Percentiles rank a stretch among this genome's conserved stretches.
Evolutionary conservation across 1,284 basidiomycete genomes (phyloP).

Genomic region (Vanrija sp.): DNA sequence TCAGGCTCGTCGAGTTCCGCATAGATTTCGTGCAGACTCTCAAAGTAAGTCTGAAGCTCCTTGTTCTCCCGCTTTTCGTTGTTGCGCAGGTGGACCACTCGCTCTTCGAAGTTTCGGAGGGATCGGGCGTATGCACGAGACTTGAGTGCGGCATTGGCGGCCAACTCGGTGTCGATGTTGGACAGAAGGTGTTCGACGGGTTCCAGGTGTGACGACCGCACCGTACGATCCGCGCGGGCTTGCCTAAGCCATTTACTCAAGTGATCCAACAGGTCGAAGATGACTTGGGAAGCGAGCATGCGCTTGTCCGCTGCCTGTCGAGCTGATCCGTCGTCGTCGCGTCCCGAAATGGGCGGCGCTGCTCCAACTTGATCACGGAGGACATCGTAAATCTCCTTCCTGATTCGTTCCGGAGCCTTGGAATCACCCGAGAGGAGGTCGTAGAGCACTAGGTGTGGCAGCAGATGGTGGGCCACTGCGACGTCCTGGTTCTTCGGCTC

Average conservation of each 20-base stretch:
- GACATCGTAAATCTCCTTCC: constrained; percentile 72
- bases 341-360: constrained; percentile 54
- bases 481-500: constrained; percentile 85
- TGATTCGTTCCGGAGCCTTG: constrained; percentile 63
- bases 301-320: constrained; percentile 61
- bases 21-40: constrained; percentile 92
- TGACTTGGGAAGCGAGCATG: constrained; percentile 81
- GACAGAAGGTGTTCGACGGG: constrained; percentile 71
- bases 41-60: constrained; percentile 75
- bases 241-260: constrained; percentile 80
- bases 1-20: constrained; percentile 95
- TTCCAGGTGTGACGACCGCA: constrained; percentile 53
- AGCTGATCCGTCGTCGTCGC: neutral
- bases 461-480: constrained; percentile 78
- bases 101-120: constrained; percentile 89
- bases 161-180: constrained; percentile 79
- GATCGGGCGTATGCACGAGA: constrained; percentile 93
- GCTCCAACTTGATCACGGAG: constrained; percentile 79
- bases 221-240: constrained; percentile 49
- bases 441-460: constrained; percentile 89
- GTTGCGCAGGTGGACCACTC: constrained; percentile 57
- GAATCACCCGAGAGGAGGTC: constrained; percentile 72
- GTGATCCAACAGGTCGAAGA: constrained; percentile 94
- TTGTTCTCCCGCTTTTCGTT: constrained; percentile 47
- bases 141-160: constrained; percentile 89